Percentiles rank a stretch among this genome's conserved stretches.
Conservation (phyloP, 768 basidiomycete genomes). For the Suillus subaureus region DNA sequence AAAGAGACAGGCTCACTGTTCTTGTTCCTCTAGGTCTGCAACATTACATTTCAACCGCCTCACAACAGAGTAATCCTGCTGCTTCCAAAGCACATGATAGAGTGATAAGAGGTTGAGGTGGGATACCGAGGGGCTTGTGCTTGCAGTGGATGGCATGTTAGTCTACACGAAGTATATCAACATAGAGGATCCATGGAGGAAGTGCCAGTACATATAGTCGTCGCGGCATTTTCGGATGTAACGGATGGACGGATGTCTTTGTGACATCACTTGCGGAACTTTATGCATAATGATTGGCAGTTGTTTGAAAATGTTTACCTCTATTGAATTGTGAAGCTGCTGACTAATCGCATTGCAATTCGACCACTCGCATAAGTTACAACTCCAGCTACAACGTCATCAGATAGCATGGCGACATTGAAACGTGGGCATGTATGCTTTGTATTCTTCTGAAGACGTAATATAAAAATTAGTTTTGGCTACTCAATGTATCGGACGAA, state of each 20-base stretch:
- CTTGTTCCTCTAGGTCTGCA: neutral
- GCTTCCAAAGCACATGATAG: neutral
- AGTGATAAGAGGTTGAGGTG: neutral
- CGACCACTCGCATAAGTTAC: too few species aligned
- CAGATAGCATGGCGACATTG: neutral
- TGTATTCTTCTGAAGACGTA: neutral
- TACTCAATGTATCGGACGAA: neutral
- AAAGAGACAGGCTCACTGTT: neutral
- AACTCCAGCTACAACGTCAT: too few species aligned
- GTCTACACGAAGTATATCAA: neutral
- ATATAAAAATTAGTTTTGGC: neutral
- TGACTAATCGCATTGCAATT: neutral
- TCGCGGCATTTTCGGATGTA: slow-evolving; percentile 1
- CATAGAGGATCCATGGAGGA: neutral
- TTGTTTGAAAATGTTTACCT: neutral
- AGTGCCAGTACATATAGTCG: neutral
- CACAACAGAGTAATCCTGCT: neutral
- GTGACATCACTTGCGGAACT: neutral
- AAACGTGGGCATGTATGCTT: neutral
- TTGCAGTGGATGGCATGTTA: neutral
- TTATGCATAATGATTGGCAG: neutral
- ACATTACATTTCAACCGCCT: neutral
- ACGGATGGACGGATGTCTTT: slow-evolving; percentile 1
- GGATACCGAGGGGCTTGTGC: neutral
- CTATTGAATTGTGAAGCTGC: neutral